phyloP scores from a whole-genome alignment of 2,329 filamentous ascomycete genomes.

The Exserohilum rostratum region DNA sequence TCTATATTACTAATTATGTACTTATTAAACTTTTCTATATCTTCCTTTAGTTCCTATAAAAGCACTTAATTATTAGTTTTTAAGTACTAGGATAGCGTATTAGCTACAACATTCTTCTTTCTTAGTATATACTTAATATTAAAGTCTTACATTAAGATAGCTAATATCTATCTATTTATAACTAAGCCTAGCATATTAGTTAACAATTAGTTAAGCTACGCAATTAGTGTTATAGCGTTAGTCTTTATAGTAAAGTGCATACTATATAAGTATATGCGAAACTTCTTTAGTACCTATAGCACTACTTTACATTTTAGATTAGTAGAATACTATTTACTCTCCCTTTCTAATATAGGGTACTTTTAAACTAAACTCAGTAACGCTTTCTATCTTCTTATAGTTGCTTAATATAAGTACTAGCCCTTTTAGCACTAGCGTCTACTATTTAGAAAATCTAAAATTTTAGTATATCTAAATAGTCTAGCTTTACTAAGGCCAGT shows the following conservation, averaged over 20 bases:
- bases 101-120: not conserved
- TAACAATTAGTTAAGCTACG: not conserved
- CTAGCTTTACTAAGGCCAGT: not conserved
- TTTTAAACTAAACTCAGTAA: not conserved
- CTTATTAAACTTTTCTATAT: not conserved
- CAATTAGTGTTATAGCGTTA: not conserved
- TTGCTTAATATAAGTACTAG: not conserved
- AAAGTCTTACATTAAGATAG: not conserved
- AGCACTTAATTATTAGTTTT: not conserved
- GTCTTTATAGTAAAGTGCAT: slow-evolving; percentile 1
- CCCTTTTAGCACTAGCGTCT: not conserved
- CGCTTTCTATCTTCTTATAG: not conserved
- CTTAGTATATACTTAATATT: not conserved
- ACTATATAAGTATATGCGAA: not conserved
- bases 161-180: not conserved
- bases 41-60: not conserved
- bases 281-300: not conserved
- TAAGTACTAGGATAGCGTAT: not conserved
- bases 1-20: not conserved
- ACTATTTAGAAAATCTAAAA: not conserved
- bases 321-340: not conserved
- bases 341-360: not conserved
- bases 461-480: not conserved
- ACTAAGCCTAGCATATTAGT: not conserved
- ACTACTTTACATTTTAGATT: slow-evolving; percentile 2